Percentiles rank a stretch among this genome's conserved stretches.
phyloP scores from a whole-genome alignment of 306 rosid genomes.

The Gynostemma pentaphyllum region DNA sequence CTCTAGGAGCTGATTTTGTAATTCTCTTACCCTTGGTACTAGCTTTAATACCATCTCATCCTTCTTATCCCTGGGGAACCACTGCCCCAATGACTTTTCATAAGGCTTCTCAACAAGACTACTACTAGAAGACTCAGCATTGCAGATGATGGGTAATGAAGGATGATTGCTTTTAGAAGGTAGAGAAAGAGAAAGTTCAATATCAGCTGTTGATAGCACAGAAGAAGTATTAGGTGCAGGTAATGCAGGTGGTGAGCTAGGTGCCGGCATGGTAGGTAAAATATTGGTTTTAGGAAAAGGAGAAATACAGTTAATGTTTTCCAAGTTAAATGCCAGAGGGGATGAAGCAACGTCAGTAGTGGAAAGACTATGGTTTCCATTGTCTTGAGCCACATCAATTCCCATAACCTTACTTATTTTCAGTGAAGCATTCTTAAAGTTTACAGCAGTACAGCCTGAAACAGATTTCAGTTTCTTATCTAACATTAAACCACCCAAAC shows the following conservation, averaged over 20 bases:
- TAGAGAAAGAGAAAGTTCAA: conserved; percentile 77
- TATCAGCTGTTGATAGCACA: conserved; percentile 33
- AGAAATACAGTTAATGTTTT: conserved; percentile 26
- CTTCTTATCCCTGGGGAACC: conserved; percentile 65
- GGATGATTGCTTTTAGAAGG: conserved; percentile 32
- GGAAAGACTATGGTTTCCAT: conserved; percentile 27
- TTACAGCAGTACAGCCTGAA: conserved; percentile 47
- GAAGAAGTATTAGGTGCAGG: conserved; percentile 18
- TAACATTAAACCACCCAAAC: conserved; percentile 52
- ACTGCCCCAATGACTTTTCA: conserved; percentile 44
- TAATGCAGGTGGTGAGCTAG: conserved; percentile 5
- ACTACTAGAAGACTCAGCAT: conserved; percentile 26
- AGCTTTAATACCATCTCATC: conserved; percentile 72
- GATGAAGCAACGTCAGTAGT: conserved; percentile 33
- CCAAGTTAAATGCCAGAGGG: conserved; percentile 24
- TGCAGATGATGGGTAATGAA: conserved; percentile 26
- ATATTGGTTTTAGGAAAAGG: conserved; percentile 19
- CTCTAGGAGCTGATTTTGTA: conserved; percentile 72
- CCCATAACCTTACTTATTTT: conserved; percentile 63
- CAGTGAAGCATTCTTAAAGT: conserved; percentile 57
- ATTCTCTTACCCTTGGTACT: conserved; percentile 55
- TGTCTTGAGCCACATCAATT: conserved; percentile 47
- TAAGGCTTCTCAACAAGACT: conserved; percentile 38
- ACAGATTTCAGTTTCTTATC: conserved; percentile 69
- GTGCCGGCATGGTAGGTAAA: conserved; percentile 10